Base-by-base conservation (phyloP, 805 yeast genomes). In the Debaryomyces castellii region DNA sequence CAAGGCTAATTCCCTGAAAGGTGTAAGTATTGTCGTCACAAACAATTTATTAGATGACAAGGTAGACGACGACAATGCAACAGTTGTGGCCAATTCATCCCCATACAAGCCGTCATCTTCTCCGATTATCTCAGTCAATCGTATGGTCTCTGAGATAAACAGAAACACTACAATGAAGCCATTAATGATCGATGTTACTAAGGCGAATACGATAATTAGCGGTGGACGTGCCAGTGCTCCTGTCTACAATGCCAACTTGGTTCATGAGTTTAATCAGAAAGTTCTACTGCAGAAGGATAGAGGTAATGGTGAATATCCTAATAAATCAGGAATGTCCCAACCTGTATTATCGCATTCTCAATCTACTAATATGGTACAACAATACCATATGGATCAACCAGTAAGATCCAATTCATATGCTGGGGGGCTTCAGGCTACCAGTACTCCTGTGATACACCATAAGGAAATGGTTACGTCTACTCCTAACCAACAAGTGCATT, bases 61-160 rank as follows among this genome's bases (percentile, higher is more conserved):
- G n/a, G 22, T 27, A 9, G 36, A 28, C 3, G 68, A 66, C 37
- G 76, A 71, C 25, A 68, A 69, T 46, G 74, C 64, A 37, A 71
- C 77, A 1, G 72, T 69, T 6, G 39, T 70, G 9, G 76, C 73
- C 1, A 66, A 68, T 39, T 65, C 75, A 2, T 71, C 76, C 6
- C 77, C 77, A 1, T 49, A 51, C 12, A 62, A 59, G 43, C 37
- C 54, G 1, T 17, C 25, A 14, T 58, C 67, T 5, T 65, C 68
- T 0, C 32, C 22, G 10, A 18, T 20, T 12, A 35, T 20, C 20
- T 8, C 7, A 7, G 8, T 17, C 4, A 20, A 30, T 6, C 18
- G 16, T 35, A 42, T 17, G 41, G 41, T n/a, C 7, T 14, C 34
- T 14, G 20, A 30, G 14, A 30, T 30, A 5, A 37, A 44, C 17